Conservation (phyloP, 1,284 basidiomycete species). For the Anthracocystis setariae region DNA sequence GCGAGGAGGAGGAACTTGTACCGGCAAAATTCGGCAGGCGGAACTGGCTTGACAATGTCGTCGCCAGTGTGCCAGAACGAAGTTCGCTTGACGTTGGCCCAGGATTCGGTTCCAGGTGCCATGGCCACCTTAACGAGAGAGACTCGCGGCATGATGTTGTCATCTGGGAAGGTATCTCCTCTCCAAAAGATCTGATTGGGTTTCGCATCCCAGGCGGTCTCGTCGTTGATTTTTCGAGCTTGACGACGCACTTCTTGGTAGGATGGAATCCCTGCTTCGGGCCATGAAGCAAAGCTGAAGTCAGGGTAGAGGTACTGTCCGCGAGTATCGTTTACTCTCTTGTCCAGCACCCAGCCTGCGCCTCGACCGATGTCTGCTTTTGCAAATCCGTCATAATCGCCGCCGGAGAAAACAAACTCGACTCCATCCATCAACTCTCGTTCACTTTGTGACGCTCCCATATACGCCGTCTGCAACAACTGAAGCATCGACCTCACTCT, state of each 20-base stretch:
- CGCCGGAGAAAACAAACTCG: slow-evolving; percentile 41
- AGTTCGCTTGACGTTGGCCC: slow-evolving; percentile 52
- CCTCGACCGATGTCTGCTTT: slow-evolving; percentile 17
- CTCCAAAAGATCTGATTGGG: slow-evolving; percentile 35
- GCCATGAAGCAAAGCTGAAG: slow-evolving; percentile 53
- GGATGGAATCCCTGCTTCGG: slow-evolving; percentile 48
- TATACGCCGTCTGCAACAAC: slow-evolving; percentile 25
- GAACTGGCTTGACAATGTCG: slow-evolving; percentile 26
- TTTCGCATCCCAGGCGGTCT: slow-evolving; percentile 41
- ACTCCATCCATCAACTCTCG: slow-evolving; percentile 21
- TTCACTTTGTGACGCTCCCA: slow-evolving; percentile 28
- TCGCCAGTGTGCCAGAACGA: slow-evolving; percentile 43
- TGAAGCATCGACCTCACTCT: slow-evolving; percentile 29
- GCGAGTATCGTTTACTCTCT: slow-evolving; percentile 15
- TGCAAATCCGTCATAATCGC: slow-evolving; percentile 44
- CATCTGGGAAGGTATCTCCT: slow-evolving; percentile 25
- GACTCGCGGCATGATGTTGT: slow-evolving; percentile 24
- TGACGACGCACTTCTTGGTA: slow-evolving; percentile 39
- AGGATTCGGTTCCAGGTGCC: slow-evolving; percentile 16
- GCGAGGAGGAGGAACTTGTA: slow-evolving; percentile 55
- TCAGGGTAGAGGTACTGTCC: slow-evolving; percentile 51
- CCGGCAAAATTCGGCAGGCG: slow-evolving; percentile 37
- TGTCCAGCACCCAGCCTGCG: slow-evolving; percentile 46
- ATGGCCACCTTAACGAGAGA: slow-evolving; percentile 26
- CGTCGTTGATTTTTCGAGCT: slow-evolving; percentile 25